Conservation (phyloP, 129 eudicot species). For the Centella asiatica region DNA sequence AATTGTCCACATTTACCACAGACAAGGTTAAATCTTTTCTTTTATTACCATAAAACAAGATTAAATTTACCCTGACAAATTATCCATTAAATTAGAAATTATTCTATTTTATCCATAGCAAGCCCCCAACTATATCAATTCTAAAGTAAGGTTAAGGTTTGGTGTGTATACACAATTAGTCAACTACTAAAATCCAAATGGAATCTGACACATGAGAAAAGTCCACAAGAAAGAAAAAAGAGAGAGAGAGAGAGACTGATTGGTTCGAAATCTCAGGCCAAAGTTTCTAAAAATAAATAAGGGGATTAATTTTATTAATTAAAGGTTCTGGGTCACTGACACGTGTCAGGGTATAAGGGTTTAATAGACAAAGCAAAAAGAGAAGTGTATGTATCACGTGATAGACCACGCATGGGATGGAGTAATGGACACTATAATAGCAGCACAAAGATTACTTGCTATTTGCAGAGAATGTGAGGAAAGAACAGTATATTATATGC, state of each 20-base stretch:
- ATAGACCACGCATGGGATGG: constrained; percentile 5
- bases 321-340: neutral
- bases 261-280: neutral
- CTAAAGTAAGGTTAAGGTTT: neutral
- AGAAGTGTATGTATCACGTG: neutral
- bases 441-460: neutral
- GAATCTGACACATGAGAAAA: neutral
- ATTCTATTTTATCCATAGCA: neutral
- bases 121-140: neutral
- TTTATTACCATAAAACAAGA: neutral
- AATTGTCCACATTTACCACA: constrained; percentile 1
- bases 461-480: constrained; percentile 6
- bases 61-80: neutral
- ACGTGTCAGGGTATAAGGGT: neutral
- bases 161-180: neutral
- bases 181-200: constrained; percentile 4
- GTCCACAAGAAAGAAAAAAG: neutral
- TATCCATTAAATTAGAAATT: neutral
- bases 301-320: neutral
- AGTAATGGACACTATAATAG: constrained; percentile 2
- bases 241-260: neutral
- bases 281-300: neutral
- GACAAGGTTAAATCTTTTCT: too few relatives aligned
- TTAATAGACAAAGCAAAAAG: neutral
- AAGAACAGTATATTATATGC: neutral